Percentiles rank a stretch among this genome's conserved stretches.
Evolutionary conservation across 202 grass and related monocot genomes (phyloP).

Genomic region (Setaria italica): DNA sequence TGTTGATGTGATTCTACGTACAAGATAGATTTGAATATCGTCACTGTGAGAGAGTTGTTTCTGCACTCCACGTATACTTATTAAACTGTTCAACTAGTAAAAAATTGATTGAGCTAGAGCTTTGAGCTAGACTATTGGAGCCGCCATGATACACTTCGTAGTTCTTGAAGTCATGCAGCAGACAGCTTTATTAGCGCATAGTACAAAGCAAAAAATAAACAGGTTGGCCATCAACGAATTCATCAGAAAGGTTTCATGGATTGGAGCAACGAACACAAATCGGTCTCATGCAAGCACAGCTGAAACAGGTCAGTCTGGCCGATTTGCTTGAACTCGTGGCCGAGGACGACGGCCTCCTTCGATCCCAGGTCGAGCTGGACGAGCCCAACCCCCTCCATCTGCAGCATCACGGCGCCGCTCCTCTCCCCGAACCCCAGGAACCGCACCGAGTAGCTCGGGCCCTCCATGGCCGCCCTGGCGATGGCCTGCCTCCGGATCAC

Average conservation of each 20-base stretch:
- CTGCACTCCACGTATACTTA: too few species aligned
- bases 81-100: too few species aligned
- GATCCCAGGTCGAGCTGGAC: background rate
- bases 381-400: background rate
- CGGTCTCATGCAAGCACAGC: background rate
- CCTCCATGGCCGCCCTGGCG: background rate
- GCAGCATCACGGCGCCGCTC: background rate
- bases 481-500: background rate
- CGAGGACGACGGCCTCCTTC: background rate
- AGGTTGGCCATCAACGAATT: too few species aligned
- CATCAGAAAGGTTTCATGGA: background rate
- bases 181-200: too few species aligned
- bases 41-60: too few species aligned
- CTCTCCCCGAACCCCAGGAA: constrained; percentile 28
- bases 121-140: too few species aligned
- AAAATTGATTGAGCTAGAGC: too few species aligned
- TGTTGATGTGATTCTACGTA: too few species aligned
- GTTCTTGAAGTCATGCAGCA: too few species aligned
- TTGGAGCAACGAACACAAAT: background rate
- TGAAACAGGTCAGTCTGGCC: background rate
- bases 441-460: background rate
- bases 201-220: too few species aligned
- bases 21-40: too few species aligned
- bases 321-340: background rate
- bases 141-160: too few species aligned